These are phyloP conservation scores for Pholiota adiposa DNA, from an alignment of 1,284 basidiomycete genomes.

Conservation along the genomic window DNA sequence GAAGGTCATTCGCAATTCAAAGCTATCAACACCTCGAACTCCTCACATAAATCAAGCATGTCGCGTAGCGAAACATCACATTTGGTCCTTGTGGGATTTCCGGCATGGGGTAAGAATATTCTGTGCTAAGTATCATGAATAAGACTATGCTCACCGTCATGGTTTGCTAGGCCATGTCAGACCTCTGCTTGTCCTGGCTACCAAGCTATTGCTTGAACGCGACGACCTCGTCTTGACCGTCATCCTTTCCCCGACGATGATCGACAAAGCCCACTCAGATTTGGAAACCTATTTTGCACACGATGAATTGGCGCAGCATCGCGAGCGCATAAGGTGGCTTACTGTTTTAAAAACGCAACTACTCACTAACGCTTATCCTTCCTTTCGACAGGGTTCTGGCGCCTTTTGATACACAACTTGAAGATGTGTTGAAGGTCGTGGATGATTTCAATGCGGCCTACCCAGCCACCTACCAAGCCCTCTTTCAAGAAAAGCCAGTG, in stretches of 20 bases:
- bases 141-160: background rate
- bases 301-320: background rate
- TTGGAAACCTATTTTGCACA: background rate
- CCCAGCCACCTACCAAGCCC: background rate
- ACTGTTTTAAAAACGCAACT: too few species aligned
- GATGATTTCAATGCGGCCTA: background rate
- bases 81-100: background rate
- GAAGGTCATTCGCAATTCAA: too few species aligned
- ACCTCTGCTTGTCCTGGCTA: constrained; percentile 1
- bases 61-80: background rate
- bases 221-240: constrained; percentile 1
- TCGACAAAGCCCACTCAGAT: background rate
- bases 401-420: background rate
- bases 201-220: background rate
- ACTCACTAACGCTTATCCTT: too few species aligned
- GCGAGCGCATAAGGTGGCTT: constrained; percentile 2
- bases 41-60: background rate
- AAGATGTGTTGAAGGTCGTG: constrained; percentile 1
- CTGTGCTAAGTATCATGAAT: background rate
- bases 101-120: constrained; percentile 5
- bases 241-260: background rate
- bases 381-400: background rate
- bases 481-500: background rate
- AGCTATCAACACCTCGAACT: too few species aligned
- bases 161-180: background rate